Evolutionary conservation across 2,329 filamentous ascomycete genomes (phyloP), one percentile per base, ranked within the genome.

Genomic region (Nemania sp.): DNA sequence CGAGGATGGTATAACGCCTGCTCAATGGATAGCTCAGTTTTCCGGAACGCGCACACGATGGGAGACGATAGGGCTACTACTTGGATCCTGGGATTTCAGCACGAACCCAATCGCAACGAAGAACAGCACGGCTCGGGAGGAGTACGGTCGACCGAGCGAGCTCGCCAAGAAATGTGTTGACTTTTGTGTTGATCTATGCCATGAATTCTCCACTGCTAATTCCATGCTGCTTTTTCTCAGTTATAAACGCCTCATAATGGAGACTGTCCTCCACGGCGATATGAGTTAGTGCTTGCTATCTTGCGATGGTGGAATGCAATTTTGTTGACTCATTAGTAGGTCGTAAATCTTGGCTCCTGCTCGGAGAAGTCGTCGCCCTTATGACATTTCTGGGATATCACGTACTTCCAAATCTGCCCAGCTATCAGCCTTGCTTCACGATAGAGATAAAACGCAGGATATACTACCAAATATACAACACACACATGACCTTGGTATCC

Each of bases 371-470:
- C 1, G 47, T 77, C 41, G 62, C 75, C 0, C 67, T 77, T 10
- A 22, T 77, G 49, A 86, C 86, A 45, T 85, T 85, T 43, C 83
- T 87, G 18, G 83, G 85, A 59, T 83, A 82, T 6, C 86, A 87
- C 71, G 80, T 79, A 15, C 82, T 86, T 4, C 64, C 67, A 61
- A 70, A 73, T 32, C 45, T 70, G 13, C 66, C 53, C 5, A 66
- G 64, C n/a, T 74, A 73, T 38, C 56, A 68, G 24, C 67, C 71
- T 1, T 74, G 69, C 1, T 56, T 77, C 6, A 69, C 70, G 11
- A 65, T 68, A 3, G 76, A 78, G 64, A 66, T 75, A 8, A 78
- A 77, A 35, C 71, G 77, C 2, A 70, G 78, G 6, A 45, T 81
- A 3, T 80, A 80, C 38, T 73, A 76, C 22, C 71, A 77, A 38